phyloP scores from a whole-genome alignment of 495 filamentous ascomycete species.

The Hypoxylon fragiforme region DNA sequence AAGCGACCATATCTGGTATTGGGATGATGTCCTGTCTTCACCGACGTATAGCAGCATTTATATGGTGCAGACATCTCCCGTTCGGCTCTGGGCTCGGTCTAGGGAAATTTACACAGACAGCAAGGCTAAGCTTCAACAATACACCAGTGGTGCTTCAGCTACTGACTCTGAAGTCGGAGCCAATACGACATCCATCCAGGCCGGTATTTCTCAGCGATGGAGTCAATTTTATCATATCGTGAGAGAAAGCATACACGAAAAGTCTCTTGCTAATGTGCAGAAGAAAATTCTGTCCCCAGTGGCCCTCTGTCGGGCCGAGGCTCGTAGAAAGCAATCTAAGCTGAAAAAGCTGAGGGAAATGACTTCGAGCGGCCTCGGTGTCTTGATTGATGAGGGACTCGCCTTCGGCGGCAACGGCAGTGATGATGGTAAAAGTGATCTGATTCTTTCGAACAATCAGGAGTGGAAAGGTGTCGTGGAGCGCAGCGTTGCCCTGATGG shows the following conservation, averaged over 20 bases:
- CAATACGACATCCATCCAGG: slow-evolving; percentile 11
- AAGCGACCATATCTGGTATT: slow-evolving; percentile 85
- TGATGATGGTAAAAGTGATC: slow-evolving; percentile 44
- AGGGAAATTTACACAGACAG: slow-evolving; percentile 65
- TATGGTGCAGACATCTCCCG: slow-evolving; percentile 78
- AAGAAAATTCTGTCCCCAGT: slow-evolving; percentile 69
- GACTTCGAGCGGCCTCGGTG: slow-evolving; percentile 82
- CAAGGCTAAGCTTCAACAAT: slow-evolving; percentile 49
- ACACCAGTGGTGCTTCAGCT: slow-evolving; percentile 12
- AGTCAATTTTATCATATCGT: slow-evolving; percentile 80
- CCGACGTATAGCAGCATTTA: slow-evolving; percentile 73
- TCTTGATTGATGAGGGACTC: slow-evolving; percentile 81
- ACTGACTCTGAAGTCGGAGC: slow-evolving; percentile 14
- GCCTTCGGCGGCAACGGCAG: slow-evolving; percentile 51
- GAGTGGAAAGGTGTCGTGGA: slow-evolving; percentile 74
- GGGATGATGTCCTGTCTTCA: slow-evolving; percentile 81
- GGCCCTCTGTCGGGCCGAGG: slow-evolving; percentile 68
- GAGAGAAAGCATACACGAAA: slow-evolving; percentile 65
- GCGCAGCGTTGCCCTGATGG: slow-evolving; percentile 76
- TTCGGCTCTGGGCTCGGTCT: slow-evolving; percentile 67
- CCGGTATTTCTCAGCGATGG: slow-evolving; percentile 60
- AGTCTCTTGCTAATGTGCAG: slow-evolving; percentile 62
- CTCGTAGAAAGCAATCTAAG: slow-evolving; percentile 65
- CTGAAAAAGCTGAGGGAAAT: slow-evolving; percentile 71
- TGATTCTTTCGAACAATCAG: slow-evolving; percentile 47